phyloP scores from a whole-genome alignment of 345 rosid species.

The sweet orange (Citrus sinensis) region DNA sequence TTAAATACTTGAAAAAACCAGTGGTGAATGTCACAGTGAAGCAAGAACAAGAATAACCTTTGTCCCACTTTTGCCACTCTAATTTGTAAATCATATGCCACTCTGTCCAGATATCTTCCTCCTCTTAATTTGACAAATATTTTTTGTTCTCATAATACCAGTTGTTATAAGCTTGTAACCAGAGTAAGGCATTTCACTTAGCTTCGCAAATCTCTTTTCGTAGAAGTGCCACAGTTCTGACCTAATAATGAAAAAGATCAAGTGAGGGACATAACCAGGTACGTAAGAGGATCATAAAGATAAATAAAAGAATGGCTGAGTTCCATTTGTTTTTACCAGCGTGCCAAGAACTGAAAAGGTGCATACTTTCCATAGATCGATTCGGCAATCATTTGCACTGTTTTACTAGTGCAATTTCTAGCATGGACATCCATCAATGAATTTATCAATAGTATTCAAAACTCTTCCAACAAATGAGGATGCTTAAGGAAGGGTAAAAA shows the following conservation, averaged over 20 bases:
- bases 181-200: constrained; percentile 36
- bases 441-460: not conserved
- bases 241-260: constrained; percentile 25
- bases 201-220: constrained; percentile 39
- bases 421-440: constrained; percentile 32
- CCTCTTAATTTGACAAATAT: constrained; percentile 15
- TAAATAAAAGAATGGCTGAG: not conserved
- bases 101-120: constrained; percentile 1
- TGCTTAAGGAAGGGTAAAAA: not conserved
- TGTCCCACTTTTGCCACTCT: too few relatives aligned
- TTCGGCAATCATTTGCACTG: constrained; percentile 30
- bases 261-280: not conserved
- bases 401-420: constrained; percentile 23
- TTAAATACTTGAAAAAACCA: too few relatives aligned
- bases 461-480: not conserved
- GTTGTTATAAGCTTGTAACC: constrained; percentile 42
- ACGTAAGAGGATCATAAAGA: not conserved
- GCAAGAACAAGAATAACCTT: not conserved
- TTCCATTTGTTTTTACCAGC: constrained; percentile 28
- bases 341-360: constrained; percentile 46
- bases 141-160: constrained; percentile 34
- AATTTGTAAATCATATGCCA: too few relatives aligned
- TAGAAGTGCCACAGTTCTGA: constrained; percentile 50
- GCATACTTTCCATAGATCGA: constrained; percentile 34
- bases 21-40: not conserved